Conservation (phyloP, 108 stramenopile genomes). For the Seminavis robusta region DNA sequence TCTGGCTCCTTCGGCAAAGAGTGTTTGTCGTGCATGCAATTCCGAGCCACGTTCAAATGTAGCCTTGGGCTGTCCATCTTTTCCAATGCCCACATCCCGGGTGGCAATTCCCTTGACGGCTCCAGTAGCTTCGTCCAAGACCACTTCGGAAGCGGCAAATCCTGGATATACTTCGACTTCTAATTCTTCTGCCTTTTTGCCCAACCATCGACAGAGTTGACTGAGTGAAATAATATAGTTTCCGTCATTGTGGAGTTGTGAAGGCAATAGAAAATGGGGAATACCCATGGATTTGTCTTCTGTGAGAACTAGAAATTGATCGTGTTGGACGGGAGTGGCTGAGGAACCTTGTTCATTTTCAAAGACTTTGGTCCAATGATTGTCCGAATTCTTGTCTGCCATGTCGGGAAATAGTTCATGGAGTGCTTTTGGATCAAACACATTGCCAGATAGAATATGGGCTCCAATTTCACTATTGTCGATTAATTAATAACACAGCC, state of each 20-base stretch:
- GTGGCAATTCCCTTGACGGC: slow-evolving; percentile 92
- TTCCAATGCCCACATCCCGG: slow-evolving; percentile 94
- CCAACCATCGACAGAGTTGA: slow-evolving; percentile 94
- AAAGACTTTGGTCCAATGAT: slow-evolving; percentile 66
- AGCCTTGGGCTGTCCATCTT: slow-evolving; percentile 86
- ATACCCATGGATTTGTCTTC: slow-evolving; percentile 55
- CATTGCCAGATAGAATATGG: slow-evolving; percentile 97
- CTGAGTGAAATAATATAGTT: slow-evolving; percentile 94
- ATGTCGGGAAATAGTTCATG: slow-evolving; percentile 92
- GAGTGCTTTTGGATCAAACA: slow-evolving; percentile 97
- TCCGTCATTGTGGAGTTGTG: slow-evolving; percentile 93
- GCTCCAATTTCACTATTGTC: slow-evolving; percentile 95
- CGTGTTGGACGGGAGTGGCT: slow-evolving; percentile 86
- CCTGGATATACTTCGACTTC: slow-evolving; percentile 99
- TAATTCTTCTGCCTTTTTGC: slow-evolving; percentile 90
- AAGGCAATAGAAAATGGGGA: slow-evolving; percentile 79
- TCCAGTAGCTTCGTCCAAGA: slow-evolving; percentile 57
- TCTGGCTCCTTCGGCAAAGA: slow-evolving; percentile 98
- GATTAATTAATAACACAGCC: too few species aligned
- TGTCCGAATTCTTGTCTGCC: slow-evolving; percentile 41
- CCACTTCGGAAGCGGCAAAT: slow-evolving; percentile 93
- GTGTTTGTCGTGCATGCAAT: slow-evolving; percentile 91
- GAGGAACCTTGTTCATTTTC: slow-evolving; percentile 48
- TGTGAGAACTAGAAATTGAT: slow-evolving; percentile 82
- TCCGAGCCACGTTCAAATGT: slow-evolving; percentile 97